phyloP scores from a whole-genome alignment of 2,329 filamentous ascomycete genomes.

The Aspergillus tamarii region DNA sequence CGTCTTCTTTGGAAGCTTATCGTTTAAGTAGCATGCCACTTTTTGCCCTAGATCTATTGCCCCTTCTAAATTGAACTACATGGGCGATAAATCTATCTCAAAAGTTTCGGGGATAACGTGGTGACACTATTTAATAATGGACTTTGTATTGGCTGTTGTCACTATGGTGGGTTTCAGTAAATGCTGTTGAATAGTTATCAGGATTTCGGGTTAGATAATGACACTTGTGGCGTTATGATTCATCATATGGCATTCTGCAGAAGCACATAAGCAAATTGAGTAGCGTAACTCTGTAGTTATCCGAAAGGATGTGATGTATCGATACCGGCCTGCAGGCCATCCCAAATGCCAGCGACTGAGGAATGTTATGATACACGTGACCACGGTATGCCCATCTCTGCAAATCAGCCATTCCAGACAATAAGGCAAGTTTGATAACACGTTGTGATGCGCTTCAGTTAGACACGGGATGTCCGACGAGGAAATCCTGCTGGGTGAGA shows the following conservation, averaged over 20 bases:
- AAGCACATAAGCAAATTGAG: neutral
- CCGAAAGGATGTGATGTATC: no score
- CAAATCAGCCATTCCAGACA: neutral
- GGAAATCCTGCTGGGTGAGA: neutral
- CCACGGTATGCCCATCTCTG: neutral
- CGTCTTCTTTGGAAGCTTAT: neutral
- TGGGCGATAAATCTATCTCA: rapidly evolving
- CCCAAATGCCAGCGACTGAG: neutral
- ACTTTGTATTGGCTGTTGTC: neutral
- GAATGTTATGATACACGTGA: neutral
- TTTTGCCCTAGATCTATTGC: rapidly evolving
- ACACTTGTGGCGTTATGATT: neutral
- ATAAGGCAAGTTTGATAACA: neutral
- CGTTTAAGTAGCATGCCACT: neutral
- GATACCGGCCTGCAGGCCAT: neutral
- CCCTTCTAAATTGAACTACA: neutral
- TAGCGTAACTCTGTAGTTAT: rapidly evolving
- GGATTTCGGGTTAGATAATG: neutral
- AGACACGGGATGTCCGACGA: neutral
- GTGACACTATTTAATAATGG: neutral
- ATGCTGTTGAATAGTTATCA: neutral
- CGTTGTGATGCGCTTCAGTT: neutral
- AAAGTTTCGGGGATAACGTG: no score
- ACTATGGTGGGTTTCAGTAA: rapidly evolving
- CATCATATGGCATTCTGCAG: neutral